Evolutionary conservation across 495 filamentous ascomycete genomes (phyloP).

Genomic region (Antarctomyces pellizariae): DNA sequence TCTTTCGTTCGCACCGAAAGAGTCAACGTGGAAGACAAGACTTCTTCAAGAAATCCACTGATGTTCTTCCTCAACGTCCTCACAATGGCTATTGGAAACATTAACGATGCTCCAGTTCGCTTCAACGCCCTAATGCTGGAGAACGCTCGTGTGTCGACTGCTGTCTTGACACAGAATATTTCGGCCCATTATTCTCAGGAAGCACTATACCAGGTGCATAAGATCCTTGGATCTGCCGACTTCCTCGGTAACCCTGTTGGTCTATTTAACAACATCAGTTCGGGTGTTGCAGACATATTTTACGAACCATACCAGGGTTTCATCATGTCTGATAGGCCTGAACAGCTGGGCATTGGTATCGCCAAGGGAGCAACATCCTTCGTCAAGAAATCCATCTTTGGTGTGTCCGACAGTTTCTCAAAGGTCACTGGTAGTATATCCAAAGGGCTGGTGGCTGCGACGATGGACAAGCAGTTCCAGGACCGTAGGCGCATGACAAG

Average conservation of each 20-base stretch:
- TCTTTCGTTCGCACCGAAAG: conserved; percentile 93
- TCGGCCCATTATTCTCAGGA: conserved; percentile 91
- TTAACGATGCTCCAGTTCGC: conserved; percentile 87
- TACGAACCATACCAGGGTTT: conserved; percentile 97
- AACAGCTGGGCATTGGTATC: conserved; percentile 83
- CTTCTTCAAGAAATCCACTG: conserved; percentile 69
- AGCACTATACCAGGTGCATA: conserved; percentile 81
- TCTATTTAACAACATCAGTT: conserved; percentile 93
- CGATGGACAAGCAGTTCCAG: conserved; percentile 95
- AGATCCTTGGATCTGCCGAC: conserved; percentile 88
- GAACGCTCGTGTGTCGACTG: conserved; percentile 78
- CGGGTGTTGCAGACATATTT: conserved; percentile 90
- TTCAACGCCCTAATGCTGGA: conserved; percentile 87
- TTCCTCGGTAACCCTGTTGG: conserved; percentile 98
- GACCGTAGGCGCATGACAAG: conserved; percentile 84
- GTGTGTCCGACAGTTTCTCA: conserved; percentile 83
- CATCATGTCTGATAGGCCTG: conserved; percentile 83
- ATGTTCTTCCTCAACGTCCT: conserved; percentile 98
- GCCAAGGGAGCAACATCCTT: conserved; percentile 93
- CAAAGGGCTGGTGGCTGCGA: conserved; percentile 83
- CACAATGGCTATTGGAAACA: conserved; percentile 96
- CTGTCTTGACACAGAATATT: conserved; percentile 60
- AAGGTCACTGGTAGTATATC: conserved; percentile 93
- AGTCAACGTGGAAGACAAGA: conserved; percentile 87
- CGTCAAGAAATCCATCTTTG: conserved; percentile 95